Conservation (phyloP, 2,329 filamentous ascomycete genomes). For the Apiospora marii region DNA sequence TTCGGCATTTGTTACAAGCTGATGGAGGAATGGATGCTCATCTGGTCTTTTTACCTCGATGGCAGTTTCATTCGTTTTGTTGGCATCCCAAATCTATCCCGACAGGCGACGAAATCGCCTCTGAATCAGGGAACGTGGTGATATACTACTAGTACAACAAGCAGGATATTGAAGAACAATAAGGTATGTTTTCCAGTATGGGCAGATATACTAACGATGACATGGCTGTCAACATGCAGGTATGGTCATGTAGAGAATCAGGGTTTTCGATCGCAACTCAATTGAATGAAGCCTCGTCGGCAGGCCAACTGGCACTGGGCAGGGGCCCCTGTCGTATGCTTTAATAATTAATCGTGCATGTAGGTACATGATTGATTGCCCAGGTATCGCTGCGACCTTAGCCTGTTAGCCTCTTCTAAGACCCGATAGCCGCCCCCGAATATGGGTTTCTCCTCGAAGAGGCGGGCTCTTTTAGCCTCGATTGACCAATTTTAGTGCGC, state of each 20-base stretch:
- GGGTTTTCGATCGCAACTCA: neutral
- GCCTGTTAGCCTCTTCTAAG: neutral
- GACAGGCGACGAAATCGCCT: neutral
- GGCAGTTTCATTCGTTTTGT: slow-evolving; percentile 4
- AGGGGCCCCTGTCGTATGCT: neutral
- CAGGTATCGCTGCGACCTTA: neutral
- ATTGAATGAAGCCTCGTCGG: neutral
- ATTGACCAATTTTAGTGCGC: neutral
- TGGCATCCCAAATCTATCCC: neutral
- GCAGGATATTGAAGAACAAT: no score
- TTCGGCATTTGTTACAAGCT: neutral
- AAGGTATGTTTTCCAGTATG: no score
- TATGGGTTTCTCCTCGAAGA: neutral
- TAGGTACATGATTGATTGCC: neutral
- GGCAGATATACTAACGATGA: no score
- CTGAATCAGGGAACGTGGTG: neutral
- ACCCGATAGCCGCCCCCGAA: neutral
- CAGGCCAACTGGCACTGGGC: neutral
- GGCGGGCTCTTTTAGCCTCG: neutral
- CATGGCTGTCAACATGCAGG: no score
- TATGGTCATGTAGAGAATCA: no score
- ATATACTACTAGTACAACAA: no score
- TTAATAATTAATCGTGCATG: neutral
- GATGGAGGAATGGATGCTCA: slow-evolving; percentile 2
- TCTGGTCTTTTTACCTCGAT: neutral